Percentiles rank a stretch among this genome's conserved stretches.
Conservation (phyloP, 139 green algal genomes). For the Parachlorella kessleri region DNA sequence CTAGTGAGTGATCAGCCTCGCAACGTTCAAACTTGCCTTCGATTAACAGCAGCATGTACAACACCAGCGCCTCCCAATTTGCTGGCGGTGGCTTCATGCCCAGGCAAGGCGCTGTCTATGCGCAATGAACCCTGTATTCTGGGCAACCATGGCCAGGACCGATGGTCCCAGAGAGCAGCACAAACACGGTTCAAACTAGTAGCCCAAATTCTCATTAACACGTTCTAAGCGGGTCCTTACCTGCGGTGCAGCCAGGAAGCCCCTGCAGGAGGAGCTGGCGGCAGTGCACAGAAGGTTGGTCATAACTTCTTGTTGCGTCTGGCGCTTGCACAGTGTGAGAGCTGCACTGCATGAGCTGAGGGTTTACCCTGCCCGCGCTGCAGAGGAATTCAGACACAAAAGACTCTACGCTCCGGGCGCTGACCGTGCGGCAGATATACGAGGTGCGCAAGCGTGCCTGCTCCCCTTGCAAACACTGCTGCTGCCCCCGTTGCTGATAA, state of each 20-base stretch:
- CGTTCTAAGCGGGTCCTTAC: not conserved
- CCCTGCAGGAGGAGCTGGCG: not conserved
- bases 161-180: no score
- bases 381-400: slow-evolving; percentile 34
- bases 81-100: slow-evolving; percentile 74
- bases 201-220: not conserved
- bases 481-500: no score
- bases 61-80: slow-evolving; percentile 55
- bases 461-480: no score
- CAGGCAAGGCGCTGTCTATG: slow-evolving; percentile 17
- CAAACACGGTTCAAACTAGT: not conserved
- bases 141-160: no score
- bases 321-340: no score
- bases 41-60: slow-evolving; percentile 13
- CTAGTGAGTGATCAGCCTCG: no score
- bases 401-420: slow-evolving; percentile 51
- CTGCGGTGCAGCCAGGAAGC: slow-evolving; percentile 16
- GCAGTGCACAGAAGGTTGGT: slow-evolving; percentile 17
- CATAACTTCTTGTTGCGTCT: not conserved
- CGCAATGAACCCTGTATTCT: no score
- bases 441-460: no score
- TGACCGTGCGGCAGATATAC: slow-evolving; percentile 74
- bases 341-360: no score
- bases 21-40: no score
- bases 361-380: no score